phyloP scores from a whole-genome alignment of 1,284 basidiomycete genomes.

The Pascua guehoae region DNA sequence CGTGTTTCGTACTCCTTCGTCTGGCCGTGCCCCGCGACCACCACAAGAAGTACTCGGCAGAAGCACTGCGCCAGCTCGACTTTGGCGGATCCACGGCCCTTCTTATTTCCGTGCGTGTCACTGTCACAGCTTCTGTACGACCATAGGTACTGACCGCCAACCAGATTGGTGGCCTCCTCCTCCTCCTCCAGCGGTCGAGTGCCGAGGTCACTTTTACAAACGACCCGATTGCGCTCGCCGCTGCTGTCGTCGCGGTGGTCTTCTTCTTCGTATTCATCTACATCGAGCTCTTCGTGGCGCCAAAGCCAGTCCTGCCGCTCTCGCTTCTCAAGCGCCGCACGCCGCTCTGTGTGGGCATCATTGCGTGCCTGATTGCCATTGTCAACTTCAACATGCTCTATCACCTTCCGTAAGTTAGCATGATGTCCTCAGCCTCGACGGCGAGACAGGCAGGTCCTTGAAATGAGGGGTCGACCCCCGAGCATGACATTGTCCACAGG shows the following conservation, averaged over 20 bases:
- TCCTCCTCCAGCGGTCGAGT: constrained; percentile 17
- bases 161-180: constrained; percentile 24
- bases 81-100: constrained; percentile 25
- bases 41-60: neutral
- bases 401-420: constrained; percentile 22
- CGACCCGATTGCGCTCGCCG: constrained; percentile 9
- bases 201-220: constrained; percentile 7
- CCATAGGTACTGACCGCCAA: too few relatives aligned
- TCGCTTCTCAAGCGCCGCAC: constrained; percentile 20
- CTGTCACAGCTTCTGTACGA: neutral
- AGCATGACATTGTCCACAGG: neutral
- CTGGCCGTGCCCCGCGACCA: constrained; percentile 7
- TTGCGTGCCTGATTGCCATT: constrained; percentile 25
- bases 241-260: constrained; percentile 7
- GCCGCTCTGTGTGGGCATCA: constrained; percentile 28
- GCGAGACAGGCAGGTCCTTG: too few relatives aligned
- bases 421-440: too few relatives aligned
- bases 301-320: constrained; percentile 28
- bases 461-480: too few relatives aligned
- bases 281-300: constrained; percentile 25
- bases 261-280: constrained; percentile 25
- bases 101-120: constrained; percentile 19
- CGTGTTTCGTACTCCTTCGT: constrained; percentile 9
- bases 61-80: constrained; percentile 19
- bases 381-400: constrained; percentile 39